A percentile compares a stretch with the other conserved stretches of the same genome.
Conservation (phyloP, 345 rosid species). For the Cardiospermum halicacabum region DNA sequence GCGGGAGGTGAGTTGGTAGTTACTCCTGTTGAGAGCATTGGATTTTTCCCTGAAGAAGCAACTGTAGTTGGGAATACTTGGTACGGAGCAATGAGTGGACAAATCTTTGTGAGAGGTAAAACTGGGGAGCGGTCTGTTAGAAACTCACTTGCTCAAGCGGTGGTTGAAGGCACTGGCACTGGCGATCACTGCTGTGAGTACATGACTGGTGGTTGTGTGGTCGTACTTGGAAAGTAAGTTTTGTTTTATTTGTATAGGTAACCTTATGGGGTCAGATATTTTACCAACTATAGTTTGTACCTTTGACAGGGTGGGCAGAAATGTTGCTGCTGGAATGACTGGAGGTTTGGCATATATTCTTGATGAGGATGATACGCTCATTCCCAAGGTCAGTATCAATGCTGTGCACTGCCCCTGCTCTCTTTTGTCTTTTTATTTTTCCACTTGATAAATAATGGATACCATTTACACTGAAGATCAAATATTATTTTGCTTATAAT, state of each 20-base stretch:
- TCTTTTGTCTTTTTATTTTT: neutral
- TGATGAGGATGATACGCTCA: slow-evolving; percentile 79
- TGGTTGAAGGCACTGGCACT: slow-evolving; percentile 98
- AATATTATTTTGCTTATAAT: neutral
- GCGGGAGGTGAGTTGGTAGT: slow-evolving; percentile 98
- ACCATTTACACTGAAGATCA: neutral
- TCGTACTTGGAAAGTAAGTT: slow-evolving; percentile 94
- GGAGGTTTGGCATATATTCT: slow-evolving; percentile 95
- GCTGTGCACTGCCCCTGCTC: neutral
- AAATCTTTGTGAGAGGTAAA: slow-evolving; percentile 88
- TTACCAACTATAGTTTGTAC: slow-evolving; percentile 11
- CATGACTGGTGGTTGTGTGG: slow-evolving; percentile 99
- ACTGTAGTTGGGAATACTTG: slow-evolving; percentile 95
- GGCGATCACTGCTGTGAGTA: slow-evolving; percentile 98
- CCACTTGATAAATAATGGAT: neutral
- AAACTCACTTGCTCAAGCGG: slow-evolving; percentile 96
- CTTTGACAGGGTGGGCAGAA: slow-evolving; percentile 85
- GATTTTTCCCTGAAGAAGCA: slow-evolving; percentile 90
- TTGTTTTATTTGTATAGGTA: neutral
- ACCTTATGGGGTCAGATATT: slow-evolving; percentile 5
- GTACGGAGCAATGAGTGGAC: slow-evolving; percentile 98
- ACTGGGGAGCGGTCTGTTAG: slow-evolving; percentile 98
- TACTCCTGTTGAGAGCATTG: slow-evolving; percentile 66
- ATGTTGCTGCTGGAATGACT: slow-evolving; percentile 99
- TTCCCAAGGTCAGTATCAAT: slow-evolving; percentile 66